phyloP scores from a whole-genome alignment of 768 basidiomycete species.

The Mycena amicta region DNA sequence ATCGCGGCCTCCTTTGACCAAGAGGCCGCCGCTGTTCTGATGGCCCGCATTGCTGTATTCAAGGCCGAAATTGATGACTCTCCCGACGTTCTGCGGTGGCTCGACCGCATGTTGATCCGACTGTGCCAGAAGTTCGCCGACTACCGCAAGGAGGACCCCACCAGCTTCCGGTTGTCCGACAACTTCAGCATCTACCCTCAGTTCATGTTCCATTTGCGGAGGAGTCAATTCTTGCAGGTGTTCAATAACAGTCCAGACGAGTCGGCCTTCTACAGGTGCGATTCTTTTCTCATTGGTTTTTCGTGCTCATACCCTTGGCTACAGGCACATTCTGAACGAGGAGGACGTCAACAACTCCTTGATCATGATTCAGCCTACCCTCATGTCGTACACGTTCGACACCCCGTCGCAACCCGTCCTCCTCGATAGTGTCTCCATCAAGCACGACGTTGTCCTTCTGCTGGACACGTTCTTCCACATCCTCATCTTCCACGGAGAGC shows the following conservation, averaged over 20 bases:
- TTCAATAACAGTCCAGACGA: slow-evolving; percentile 99
- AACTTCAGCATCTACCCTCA: slow-evolving; percentile 99
- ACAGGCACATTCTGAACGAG: slow-evolving; percentile 90
- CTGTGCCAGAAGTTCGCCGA: slow-evolving; percentile 99
- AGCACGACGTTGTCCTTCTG: slow-evolving; percentile 92
- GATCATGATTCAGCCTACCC: slow-evolving; percentile 99
- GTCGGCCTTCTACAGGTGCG: slow-evolving; percentile 94
- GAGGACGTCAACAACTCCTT: slow-evolving; percentile 99
- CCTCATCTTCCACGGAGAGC: slow-evolving; percentile 98
- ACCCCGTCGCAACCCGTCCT: slow-evolving; percentile 89
- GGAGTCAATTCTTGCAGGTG: slow-evolving; percentile 98
- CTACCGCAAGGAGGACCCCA: slow-evolving; percentile 96
- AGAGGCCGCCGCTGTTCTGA: slow-evolving; percentile 95
- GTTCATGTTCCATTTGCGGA: slow-evolving; percentile 98
- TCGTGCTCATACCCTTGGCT: slow-evolving; percentile 3
- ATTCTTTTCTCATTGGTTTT: slow-evolving; percentile 1
- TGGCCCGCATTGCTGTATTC: slow-evolving; percentile 99
- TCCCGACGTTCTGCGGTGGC: slow-evolving; percentile 94
- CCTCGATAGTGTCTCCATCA: slow-evolving; percentile 96
- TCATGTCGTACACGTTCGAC: slow-evolving; percentile 98
- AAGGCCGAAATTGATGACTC: slow-evolving; percentile 99
- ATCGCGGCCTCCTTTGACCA: slow-evolving; percentile 97
- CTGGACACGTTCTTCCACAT: slow-evolving; percentile 99
- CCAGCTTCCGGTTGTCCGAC: slow-evolving; percentile 88
- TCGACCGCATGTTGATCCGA: slow-evolving; percentile 98